Conservation (phyloP, 163 green algal genomes). For the Volvox carteri region DNA sequence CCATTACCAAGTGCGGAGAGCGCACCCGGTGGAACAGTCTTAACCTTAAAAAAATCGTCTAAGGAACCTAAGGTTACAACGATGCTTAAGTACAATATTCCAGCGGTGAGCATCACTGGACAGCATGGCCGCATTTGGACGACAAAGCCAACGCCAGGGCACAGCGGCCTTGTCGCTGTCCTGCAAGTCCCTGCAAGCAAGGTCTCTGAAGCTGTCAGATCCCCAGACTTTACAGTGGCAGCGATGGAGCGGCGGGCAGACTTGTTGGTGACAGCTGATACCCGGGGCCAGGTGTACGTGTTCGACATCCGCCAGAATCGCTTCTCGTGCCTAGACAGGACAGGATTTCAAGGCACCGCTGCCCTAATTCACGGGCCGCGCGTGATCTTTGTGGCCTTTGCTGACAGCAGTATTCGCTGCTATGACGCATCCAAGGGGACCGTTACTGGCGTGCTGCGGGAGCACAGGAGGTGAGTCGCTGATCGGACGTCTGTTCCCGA, state of each 20-base stretch:
- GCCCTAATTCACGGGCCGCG: slow-evolving; percentile 24
- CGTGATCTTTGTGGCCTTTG: slow-evolving; percentile 56
- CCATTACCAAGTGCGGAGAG: background rate
- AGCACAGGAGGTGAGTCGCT: slow-evolving; percentile 61
- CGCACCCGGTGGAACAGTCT: background rate
- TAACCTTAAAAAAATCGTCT: background rate
- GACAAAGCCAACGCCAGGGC: background rate
- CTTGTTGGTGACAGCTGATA: slow-evolving; percentile 34
- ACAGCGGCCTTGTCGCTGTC: slow-evolving; percentile 26
- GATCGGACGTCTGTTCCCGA: too few species aligned
- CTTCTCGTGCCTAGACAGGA: slow-evolving; percentile 55
- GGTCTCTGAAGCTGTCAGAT: slow-evolving; percentile 14
- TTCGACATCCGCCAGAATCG: slow-evolving; percentile 62
- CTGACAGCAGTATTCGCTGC: slow-evolving; percentile 59
- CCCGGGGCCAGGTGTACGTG: slow-evolving; percentile 27
- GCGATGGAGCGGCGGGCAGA: slow-evolving; percentile 14
- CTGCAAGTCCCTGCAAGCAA: slow-evolving; percentile 51
- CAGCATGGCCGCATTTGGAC: slow-evolving; percentile 37
- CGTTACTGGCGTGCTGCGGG: slow-evolving; percentile 52
- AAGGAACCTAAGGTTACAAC: background rate
- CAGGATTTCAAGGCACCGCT: slow-evolving; percentile 51
- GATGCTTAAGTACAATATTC: slow-evolving; percentile 35
- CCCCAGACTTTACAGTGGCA: slow-evolving; percentile 31
- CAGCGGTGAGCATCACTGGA: background rate
- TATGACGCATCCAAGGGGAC: slow-evolving; percentile 59